Evolutionary conservation across 805 yeast genomes (phyloP).

Genomic region (Komagataella kurtzmanii): DNA sequence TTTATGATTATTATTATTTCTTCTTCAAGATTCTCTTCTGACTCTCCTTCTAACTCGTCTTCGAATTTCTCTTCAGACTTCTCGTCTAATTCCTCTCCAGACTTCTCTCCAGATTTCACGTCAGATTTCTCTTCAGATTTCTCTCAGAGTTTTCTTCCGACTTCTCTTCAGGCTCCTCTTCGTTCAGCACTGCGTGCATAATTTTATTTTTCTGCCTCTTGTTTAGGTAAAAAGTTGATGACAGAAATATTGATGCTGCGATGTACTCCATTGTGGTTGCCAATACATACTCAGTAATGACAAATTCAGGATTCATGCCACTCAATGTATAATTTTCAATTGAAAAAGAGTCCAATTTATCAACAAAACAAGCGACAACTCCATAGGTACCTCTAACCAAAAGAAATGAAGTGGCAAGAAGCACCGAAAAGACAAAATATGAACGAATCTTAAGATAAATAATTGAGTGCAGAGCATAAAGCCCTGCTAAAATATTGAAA

Average conservation of each 20-base stretch:
- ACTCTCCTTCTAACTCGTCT: neutral
- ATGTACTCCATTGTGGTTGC: neutral
- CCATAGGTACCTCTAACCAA: neutral
- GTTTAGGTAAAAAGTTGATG: neutral
- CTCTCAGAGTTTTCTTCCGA: neutral
- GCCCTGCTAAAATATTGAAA: neutral
- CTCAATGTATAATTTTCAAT: neutral
- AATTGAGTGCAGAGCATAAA: neutral
- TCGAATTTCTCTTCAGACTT: neutral
- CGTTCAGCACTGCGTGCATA: neutral
- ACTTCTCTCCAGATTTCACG: too few relatives aligned
- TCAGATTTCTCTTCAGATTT: too few relatives aligned
- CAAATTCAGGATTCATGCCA: neutral
- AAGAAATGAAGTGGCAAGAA: neutral
- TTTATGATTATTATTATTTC: neutral
- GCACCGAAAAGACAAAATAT: neutral
- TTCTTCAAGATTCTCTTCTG: neutral
- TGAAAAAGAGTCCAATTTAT: neutral
- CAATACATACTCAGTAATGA: neutral
- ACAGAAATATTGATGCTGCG: neutral
- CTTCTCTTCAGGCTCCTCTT: neutral
- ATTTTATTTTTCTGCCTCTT: neutral
- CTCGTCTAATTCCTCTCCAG: too few relatives aligned
- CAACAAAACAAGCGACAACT: neutral
- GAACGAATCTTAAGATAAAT: neutral